These are phyloP conservation scores for Arabidopsis thaliana DNA, from an alignment of 345 rosid genomes.

Conservation along the genomic window TAIR10.1 NC_003076.8:8277001-8277500, in stretches of 20 bases:
- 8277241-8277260: not conserved
- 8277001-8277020: too few species aligned
- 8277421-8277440: too few species aligned
- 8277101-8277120: not conserved
- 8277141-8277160: not conserved
- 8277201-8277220: not conserved
- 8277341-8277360: conserved; percentile 13
- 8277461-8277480: too few species aligned
- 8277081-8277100: not conserved
- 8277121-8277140: not conserved
- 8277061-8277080: not conserved
- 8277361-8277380: not conserved
- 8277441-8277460: too few species aligned
- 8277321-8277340: conserved; percentile 31
- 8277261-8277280: not conserved
- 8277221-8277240: not conserved
- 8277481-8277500: too few species aligned
- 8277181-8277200: not conserved
- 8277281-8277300: conserved; percentile 1
- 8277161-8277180: not conserved
- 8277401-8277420: too few species aligned
- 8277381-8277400: too few species aligned
- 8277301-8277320: conserved; percentile 17
- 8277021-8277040: too few species aligned
- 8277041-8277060: not conserved